phyloP scores from a whole-genome alignment of 2,329 filamentous ascomycete species.

The Fusarium tricinctum region DNA sequence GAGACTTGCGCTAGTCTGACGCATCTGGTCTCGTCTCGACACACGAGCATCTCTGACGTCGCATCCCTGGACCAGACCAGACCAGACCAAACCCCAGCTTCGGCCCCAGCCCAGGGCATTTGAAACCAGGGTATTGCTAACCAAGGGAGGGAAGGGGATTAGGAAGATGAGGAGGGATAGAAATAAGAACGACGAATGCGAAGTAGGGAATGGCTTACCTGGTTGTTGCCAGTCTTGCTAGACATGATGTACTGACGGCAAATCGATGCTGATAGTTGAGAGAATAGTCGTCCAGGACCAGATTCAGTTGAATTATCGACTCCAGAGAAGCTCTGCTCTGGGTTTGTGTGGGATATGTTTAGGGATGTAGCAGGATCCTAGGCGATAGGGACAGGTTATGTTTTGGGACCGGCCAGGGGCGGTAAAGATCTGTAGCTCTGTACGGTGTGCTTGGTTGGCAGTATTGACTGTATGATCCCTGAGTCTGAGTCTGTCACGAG shows the following conservation, averaged over 20 bases:
- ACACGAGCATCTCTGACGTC: slow-evolving; percentile 56
- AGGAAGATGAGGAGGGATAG: not conserved
- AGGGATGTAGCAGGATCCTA: slow-evolving; percentile 47
- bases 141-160: not conserved
- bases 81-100: not conserved
- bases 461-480: slow-evolving; percentile 1
- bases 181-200: not conserved
- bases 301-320: not conserved
- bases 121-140: not conserved
- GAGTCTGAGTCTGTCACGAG: slow-evolving; percentile 25
- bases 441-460: slow-evolving; percentile 29
- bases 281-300: too few relatives aligned
- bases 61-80: slow-evolving; percentile 42
- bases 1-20: slow-evolving; percentile 51
- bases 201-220: not conserved
- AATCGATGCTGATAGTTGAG: too few relatives aligned
- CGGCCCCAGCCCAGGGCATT: not conserved
- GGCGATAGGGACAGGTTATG: slow-evolving; percentile 40
- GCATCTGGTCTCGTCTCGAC: slow-evolving; percentile 56
- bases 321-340: slow-evolving; percentile 20
- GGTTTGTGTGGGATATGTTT: slow-evolving; percentile 47
- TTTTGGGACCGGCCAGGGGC: slow-evolving; percentile 27
- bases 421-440: slow-evolving; percentile 45
- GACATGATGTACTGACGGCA: not conserved
- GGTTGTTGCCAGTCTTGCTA: not conserved